These are phyloP conservation scores for Hylodesmum podocarpum DNA, from an alignment of 306 rosid species.

Conservation along the genomic window DNA sequence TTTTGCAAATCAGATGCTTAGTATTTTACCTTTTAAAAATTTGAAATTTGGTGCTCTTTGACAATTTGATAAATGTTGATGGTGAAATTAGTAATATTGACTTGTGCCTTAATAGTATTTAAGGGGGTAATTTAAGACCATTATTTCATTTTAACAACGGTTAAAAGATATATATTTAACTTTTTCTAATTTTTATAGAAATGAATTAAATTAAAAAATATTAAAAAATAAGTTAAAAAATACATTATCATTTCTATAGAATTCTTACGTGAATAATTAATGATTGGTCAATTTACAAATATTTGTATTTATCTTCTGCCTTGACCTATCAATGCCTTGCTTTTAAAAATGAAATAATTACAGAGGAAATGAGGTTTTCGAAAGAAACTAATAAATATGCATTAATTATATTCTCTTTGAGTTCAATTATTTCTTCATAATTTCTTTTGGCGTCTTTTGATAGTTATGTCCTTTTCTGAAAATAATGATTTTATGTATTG, in stretches of 20 bases:
- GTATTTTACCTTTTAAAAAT: too few species aligned
- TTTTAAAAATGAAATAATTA: background rate
- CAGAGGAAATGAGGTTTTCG: background rate
- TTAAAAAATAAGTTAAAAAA: background rate
- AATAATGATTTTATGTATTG: background rate
- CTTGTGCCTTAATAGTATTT: too few species aligned
- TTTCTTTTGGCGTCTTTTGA: background rate
- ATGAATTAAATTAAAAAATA: background rate
- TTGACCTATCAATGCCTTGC: background rate
- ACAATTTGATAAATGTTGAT: too few species aligned
- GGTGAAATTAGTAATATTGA: too few species aligned
- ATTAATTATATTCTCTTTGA: background rate
- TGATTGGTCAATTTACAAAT: background rate
- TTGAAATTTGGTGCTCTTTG: too few species aligned
- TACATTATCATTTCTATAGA: background rate
- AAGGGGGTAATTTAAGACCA: too few species aligned
- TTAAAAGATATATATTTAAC: too few species aligned
- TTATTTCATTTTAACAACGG: too few species aligned
- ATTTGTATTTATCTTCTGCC: background rate
- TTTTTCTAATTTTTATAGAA: too few species aligned
- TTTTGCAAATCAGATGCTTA: too few species aligned
- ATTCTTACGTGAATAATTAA: background rate
- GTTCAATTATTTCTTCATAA: background rate
- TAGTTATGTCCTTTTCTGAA: background rate
- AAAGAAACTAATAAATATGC: background rate